Evolutionary conservation across 2,329 filamentous ascomycete genomes (phyloP).

Genomic region (Aspergillus transmontanensis): DNA sequence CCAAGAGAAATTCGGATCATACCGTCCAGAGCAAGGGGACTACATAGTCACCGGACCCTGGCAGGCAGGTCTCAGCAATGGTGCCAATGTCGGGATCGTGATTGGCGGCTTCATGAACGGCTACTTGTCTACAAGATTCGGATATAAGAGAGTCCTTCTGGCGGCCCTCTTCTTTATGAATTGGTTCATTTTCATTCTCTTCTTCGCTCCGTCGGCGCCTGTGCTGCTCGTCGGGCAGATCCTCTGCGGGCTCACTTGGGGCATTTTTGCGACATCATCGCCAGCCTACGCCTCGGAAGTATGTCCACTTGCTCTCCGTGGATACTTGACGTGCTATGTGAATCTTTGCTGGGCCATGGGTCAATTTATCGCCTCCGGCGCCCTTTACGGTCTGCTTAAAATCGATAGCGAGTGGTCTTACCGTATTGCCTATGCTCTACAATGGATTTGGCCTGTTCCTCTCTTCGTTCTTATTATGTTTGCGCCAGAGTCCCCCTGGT

Average conservation of each 20-base stretch:
- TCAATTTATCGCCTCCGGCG: slow-evolving; percentile 30
- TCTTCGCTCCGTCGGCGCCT: slow-evolving; percentile 51
- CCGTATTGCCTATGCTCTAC: slow-evolving; percentile 38
- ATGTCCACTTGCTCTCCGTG: slow-evolving; percentile 29
- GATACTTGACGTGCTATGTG: slow-evolving; percentile 39
- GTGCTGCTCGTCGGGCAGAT: slow-evolving; percentile 51
- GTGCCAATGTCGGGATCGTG: slow-evolving; percentile 21
- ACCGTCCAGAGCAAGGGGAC: slow-evolving; percentile 7
- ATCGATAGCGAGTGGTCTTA: slow-evolving; percentile 40
- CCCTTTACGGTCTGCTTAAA: slow-evolving; percentile 34
- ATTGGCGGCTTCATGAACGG: slow-evolving; percentile 34
- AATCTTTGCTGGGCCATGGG: slow-evolving; percentile 44
- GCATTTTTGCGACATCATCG: slow-evolving; percentile 33
- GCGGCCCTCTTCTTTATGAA: slow-evolving; percentile 44
- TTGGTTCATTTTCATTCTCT: slow-evolving; percentile 52
- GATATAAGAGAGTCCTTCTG: slow-evolving; percentile 51
- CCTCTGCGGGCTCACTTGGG: slow-evolving; percentile 49
- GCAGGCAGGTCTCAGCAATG: slow-evolving; percentile 29
- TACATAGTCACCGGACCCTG: slow-evolving; percentile 27
- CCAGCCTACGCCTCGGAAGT: slow-evolving; percentile 33
- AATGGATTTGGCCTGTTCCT: slow-evolving; percentile 31
- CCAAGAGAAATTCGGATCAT: slow-evolving; percentile 11
- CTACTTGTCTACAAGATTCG: slow-evolving; percentile 33
- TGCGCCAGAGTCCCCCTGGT: slow-evolving; percentile 33
- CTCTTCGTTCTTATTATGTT: slow-evolving; percentile 25